Evolutionary conservation across 2,329 filamentous ascomycete genomes (phyloP).

Genomic region (Penicillium fuscoglaucum): DNA sequence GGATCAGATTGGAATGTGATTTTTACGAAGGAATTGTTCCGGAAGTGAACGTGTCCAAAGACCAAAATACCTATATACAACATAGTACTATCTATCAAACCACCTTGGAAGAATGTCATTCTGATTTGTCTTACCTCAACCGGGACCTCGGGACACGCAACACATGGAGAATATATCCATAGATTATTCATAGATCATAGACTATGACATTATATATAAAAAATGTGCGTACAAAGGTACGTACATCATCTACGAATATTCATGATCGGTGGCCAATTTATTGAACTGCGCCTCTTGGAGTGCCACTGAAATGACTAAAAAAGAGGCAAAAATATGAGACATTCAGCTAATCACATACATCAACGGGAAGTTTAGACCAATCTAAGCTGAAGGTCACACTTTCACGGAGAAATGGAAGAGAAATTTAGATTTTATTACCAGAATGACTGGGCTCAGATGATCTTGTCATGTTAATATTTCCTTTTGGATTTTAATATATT

Average conservation of each 20-base stretch:
- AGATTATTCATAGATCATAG: neutral
- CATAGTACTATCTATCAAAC: neutral
- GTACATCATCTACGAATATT: neutral
- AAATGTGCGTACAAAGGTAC: neutral
- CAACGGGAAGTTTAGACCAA: neutral
- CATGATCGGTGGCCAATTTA: neutral
- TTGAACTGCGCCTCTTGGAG: slow-evolving; percentile 1
- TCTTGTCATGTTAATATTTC: neutral
- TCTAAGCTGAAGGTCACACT: slow-evolving; percentile 1
- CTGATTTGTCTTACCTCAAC: slow-evolving; percentile 6
- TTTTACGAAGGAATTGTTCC: neutral
- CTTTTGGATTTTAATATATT: neutral
- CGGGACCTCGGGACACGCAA: slow-evolving; percentile 4
- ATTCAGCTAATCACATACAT: slow-evolving; percentile 6
- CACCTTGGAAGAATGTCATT: neutral
- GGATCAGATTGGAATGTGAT: slow-evolving; percentile 6
- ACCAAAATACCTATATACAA: neutral
- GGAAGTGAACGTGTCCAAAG: slow-evolving; percentile 2
- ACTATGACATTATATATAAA: neutral
- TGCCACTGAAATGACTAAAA: neutral
- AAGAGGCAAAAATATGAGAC: slow-evolving; percentile 7
- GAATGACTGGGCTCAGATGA: neutral
- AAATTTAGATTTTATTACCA: neutral
- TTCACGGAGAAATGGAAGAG: neutral
- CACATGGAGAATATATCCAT: slow-evolving; percentile 3